Evolutionary conservation across 805 yeast genomes (phyloP).

Genomic region (Cephaloascus fragrans): DNA sequence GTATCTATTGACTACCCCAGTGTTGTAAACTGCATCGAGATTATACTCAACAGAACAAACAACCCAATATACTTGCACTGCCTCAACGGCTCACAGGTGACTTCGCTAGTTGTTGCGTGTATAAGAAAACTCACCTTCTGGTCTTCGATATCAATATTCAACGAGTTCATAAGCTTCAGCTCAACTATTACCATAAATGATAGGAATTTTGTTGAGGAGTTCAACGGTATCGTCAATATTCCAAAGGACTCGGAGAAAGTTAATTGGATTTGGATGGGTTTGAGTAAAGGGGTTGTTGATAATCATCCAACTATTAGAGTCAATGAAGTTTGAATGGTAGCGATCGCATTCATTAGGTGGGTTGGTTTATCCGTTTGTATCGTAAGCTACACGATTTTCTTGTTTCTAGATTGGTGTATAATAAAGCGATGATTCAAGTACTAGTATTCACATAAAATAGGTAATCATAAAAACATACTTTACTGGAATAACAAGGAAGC

Average conservation of each 20-base stretch:
- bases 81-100: constrained; percentile 80
- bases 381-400: too few species aligned
- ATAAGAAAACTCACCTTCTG: constrained; percentile 74
- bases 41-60: constrained; percentile 45
- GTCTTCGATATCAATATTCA: constrained; percentile 81
- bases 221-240: constrained; percentile 54
- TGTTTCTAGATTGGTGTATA: too few species aligned
- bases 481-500: constrained; percentile 60
- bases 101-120: constrained; percentile 80
- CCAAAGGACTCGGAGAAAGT: constrained; percentile 34
- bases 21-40: constrained; percentile 49
- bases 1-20: constrained; percentile 68
- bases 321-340: not conserved
- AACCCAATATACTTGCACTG: constrained; percentile 83
- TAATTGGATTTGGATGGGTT: constrained; percentile 59
- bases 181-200: constrained; percentile 77
- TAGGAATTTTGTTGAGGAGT: constrained; percentile 73
- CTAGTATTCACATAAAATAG: too few species aligned
- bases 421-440: too few species aligned
- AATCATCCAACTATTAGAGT: constrained; percentile 41
- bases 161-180: constrained; percentile 72
- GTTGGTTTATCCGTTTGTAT: too few species aligned
- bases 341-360: not conserved
- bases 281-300: constrained; percentile 46
- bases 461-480: too few species aligned